Evolutionary conservation across 352 stramenopile species (phyloP), one percentile per base, ranked within the genome.

Genomic region (Hyaloperonospora arabidopsidis): DNA sequence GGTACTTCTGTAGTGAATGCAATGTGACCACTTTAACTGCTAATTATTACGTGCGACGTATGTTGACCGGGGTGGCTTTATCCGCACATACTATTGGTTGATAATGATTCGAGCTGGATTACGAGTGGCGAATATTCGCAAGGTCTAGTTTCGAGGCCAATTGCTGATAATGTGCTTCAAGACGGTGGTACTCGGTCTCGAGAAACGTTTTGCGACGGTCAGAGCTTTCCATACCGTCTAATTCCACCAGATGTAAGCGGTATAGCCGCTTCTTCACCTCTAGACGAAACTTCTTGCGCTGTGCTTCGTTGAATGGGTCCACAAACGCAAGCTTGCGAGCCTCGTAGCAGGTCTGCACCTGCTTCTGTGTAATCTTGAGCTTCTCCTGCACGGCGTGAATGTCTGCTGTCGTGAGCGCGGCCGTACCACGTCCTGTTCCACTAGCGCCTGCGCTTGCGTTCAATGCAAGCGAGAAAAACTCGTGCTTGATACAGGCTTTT

Each of bases 211-310:
- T 92, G 45, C 81, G 76, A 10, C 78, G 77, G 41, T 87, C 81
- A 28, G 56, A 54, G 49, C 71, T 80, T 47, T 57, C 71, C 79
- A 89, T 89, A 35, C 56, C 78, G 36, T 90, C 81, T 29, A 93
- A 45, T 25, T 92, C 81, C 49, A 90, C 84, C 12, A 57, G 63
- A 45, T 90, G 72, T 28, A 76, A 53, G 48, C 69, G 78, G 52
- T 84, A 81, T 39, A 93, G 74, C 22, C 84, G 81, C 60, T 84
- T 84, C 63, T 93, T 93, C 39, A 93, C 74, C 61, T 93, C 79
- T 3, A 92, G 59, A 0, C 81, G 77, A 61, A 72, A 93, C 34
- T 74, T 76, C 52, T 85, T 91, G 65, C 53, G 65, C 49, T 74
- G 61, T 18, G 58, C 57, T 10, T 82, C 73, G 63, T 93, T 68